Percentiles rank a stretch among this genome's conserved stretches.
Conservation (phyloP, 805 yeast species). For the Ogataea allantospora region DNA sequence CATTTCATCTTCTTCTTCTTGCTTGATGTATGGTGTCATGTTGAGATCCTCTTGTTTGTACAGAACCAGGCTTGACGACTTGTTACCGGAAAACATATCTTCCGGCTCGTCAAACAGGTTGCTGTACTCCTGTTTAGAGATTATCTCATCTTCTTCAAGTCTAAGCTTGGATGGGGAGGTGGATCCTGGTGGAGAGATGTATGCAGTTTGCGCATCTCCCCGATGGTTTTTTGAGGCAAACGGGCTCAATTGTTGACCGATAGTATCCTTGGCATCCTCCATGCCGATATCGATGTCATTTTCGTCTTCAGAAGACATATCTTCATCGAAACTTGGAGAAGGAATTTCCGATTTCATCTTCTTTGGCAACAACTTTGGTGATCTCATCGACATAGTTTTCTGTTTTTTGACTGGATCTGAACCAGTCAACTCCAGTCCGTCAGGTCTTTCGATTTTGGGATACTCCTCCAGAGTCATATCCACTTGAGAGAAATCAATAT, state of each 20-base stretch:
- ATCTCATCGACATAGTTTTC: conserved; percentile 10
- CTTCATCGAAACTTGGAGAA: conserved; percentile 25
- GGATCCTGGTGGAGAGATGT: conserved; percentile 32
- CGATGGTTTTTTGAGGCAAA: conserved; percentile 11
- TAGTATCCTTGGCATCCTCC: conserved; percentile 6
- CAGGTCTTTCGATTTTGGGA: conserved; percentile 25
- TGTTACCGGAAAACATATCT: conserved; percentile 18
- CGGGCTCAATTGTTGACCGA: background rate
- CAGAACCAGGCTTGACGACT: conserved; percentile 27
- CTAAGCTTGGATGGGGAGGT: conserved; percentile 32
- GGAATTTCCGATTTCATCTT: conserved; percentile 18
- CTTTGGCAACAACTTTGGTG: conserved; percentile 5
- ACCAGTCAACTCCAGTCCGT: conserved; percentile 26
- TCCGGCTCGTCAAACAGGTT: conserved; percentile 28
- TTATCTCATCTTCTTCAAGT: conserved; percentile 27
- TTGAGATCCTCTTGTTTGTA: conserved; percentile 26
- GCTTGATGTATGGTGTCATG: conserved; percentile 16
- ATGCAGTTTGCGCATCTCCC: conserved; percentile 21
- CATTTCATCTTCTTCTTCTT: conserved; percentile 18
- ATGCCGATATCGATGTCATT: conserved; percentile 16
- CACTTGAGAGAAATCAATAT: conserved; percentile 17
- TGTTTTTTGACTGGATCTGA: conserved; percentile 22
- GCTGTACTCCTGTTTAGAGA: conserved; percentile 28
- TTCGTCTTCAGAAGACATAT: conserved; percentile 24
- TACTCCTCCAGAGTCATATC: conserved; percentile 16